phyloP scores from a whole-genome alignment of 306 rosid genomes.

The Fragaria ananassa region DNA sequence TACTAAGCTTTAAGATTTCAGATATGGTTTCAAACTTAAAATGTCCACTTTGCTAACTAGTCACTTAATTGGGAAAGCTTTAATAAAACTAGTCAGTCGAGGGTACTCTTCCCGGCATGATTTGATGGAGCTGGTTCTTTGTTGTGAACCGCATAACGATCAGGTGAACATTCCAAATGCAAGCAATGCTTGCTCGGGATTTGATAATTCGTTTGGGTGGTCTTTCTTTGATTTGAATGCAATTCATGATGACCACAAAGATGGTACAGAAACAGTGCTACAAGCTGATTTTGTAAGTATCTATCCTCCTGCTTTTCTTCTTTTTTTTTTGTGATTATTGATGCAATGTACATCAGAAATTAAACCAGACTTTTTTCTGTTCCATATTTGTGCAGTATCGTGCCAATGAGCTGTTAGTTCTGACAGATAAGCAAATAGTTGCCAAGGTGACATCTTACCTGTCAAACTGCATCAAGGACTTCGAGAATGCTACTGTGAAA shows the following conservation, averaged over 20 bases:
- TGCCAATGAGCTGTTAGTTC: conserved; percentile 48
- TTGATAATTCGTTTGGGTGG: conserved; percentile 47
- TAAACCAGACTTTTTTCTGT: not conserved
- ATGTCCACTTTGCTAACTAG: not conserved
- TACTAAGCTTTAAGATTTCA: not conserved
- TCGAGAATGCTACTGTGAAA: conserved; percentile 31
- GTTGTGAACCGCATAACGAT: not conserved
- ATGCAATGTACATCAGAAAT: not conserved
- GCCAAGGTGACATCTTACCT: conserved; percentile 42
- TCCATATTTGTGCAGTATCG: conserved; percentile 33
- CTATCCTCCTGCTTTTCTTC: not conserved
- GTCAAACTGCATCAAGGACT: conserved; percentile 43
- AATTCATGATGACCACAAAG: conserved; percentile 50
- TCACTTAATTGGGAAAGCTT: not conserved
- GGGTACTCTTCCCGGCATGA: not conserved
- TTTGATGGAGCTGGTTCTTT: conserved; percentile 7
- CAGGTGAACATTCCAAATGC: conserved; percentile 56
- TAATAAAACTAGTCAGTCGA: not conserved
- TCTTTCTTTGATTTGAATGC: conserved; percentile 50
- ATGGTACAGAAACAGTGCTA: conserved; percentile 36
- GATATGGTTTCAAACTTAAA: not conserved
- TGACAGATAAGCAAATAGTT: conserved; percentile 39
- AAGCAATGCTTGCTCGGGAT: conserved; percentile 46
- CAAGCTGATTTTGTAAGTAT: conserved; percentile 60
- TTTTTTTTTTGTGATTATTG: not conserved